Evolutionary conservation across 805 yeast genomes (phyloP).

Genomic region (Suhomyces faveliae): DNA sequence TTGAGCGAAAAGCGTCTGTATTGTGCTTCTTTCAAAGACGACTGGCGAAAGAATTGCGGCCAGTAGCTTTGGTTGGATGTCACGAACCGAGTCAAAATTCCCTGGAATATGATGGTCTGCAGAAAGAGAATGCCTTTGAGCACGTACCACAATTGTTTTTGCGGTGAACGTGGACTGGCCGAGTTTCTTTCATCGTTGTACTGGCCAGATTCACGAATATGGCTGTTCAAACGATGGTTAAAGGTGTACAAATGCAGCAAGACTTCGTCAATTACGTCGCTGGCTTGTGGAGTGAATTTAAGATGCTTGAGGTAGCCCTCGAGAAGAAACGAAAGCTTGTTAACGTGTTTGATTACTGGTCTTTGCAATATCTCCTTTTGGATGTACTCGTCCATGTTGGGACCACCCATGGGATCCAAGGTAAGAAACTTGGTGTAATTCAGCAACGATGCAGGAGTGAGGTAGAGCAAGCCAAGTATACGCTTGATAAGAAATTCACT

Average conservation of each 20-base stretch:
- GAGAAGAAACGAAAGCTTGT: conserved; percentile 46
- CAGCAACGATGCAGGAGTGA: conserved; percentile 10
- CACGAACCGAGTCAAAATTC: conserved; percentile 40
- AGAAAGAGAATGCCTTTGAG: conserved; percentile 46
- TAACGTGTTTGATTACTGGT: conserved; percentile 51
- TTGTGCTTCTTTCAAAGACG: conserved; percentile 19
- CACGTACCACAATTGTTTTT: conserved; percentile 35
- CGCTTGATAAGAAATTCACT: conserved; percentile 17
- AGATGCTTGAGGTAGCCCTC: conserved; percentile 32
- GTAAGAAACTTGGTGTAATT: conserved; percentile 19
- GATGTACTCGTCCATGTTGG: conserved; percentile 12
- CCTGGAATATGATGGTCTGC: conserved; percentile 50
- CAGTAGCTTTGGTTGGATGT: conserved; percentile 15
- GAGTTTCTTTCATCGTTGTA: conserved; percentile 14
- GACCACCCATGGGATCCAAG: conserved; percentile 11
- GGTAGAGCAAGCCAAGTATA: conserved; percentile 21
- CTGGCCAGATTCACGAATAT: conserved; percentile 13
- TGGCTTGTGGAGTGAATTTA: conserved; percentile 12
- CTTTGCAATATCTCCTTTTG: conserved; percentile 17
- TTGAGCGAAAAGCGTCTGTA: conserved; percentile 27
- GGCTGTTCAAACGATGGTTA: conserved; percentile 21
- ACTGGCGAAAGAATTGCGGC: conserved; percentile 15
- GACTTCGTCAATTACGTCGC: conserved; percentile 18
- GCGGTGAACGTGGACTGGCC: conserved; percentile 3
- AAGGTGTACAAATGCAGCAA: conserved; percentile 27